Percentiles rank a stretch among this genome's conserved stretches.
These are phyloP conservation scores for Avena sativa DNA, from an alignment of 176 grass and related monocot genomes.

Conservation along the genomic window DNA sequence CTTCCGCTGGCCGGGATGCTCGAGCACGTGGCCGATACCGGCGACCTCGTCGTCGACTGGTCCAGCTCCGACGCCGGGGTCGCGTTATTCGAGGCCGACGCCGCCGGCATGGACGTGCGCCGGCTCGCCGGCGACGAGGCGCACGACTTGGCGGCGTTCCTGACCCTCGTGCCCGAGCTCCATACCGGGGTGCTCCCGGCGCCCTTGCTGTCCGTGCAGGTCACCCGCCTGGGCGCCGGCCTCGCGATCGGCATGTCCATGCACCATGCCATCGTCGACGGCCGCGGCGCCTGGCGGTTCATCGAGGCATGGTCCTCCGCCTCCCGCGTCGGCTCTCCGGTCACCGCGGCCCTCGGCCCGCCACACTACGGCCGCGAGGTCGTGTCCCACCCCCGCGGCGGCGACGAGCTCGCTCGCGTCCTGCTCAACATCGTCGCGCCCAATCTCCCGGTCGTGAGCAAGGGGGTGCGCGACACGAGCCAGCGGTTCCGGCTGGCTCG, in stretches of 20 bases:
- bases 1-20: conserved; percentile 30
- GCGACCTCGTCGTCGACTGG: conserved; percentile 36
- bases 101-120: background rate
- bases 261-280: conserved; percentile 56
- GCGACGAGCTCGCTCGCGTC: conserved; percentile 25
- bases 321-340: conserved; percentile 23
- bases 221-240: conserved; percentile 27
- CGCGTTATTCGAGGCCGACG: conserved; percentile 38
- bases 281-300: conserved; percentile 50
- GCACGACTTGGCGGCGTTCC: conserved; percentile 50
- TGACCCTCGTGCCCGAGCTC: conserved; percentile 28
- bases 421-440: conserved; percentile 44
- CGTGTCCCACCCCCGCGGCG: background rate
- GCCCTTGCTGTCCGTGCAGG: conserved; percentile 54
- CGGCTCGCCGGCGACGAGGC: conserved; percentile 44
- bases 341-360: background rate
- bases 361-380: conserved; percentile 37
- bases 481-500: conserved; percentile 39
- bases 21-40: background rate
- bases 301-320: conserved; percentile 41
- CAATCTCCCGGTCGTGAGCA: conserved; percentile 33
- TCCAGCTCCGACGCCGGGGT: conserved; percentile 17
- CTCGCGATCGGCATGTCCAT: conserved; percentile 48
- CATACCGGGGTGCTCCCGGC: conserved; percentile 12
- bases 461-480: conserved; percentile 1